Evolutionary conservation across 495 filamentous ascomycete species (phyloP).

Genomic region (Jackrogersella minutella): DNA sequence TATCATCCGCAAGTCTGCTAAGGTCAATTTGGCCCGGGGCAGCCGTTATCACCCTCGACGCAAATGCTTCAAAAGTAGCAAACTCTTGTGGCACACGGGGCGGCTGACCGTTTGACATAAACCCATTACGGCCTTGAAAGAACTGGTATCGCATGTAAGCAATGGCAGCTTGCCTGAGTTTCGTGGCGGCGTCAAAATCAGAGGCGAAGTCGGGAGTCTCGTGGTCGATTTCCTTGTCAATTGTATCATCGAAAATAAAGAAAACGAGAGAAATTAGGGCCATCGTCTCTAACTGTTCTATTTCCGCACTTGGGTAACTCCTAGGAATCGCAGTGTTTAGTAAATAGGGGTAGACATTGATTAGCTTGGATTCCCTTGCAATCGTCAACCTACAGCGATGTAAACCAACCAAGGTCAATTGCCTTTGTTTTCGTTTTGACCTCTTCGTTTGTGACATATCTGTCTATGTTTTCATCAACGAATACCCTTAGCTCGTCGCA

Average conservation of each 20-base stretch:
- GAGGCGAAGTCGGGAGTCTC: slow-evolving; percentile 4
- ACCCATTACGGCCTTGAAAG: neutral
- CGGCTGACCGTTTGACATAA: neutral
- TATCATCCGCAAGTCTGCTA: neutral
- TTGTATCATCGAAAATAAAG: slow-evolving; percentile 5
- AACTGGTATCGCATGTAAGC: neutral
- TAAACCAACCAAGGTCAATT: slow-evolving; percentile 4
- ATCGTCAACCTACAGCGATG: neutral
- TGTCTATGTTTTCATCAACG: neutral
- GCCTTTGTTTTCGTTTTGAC: neutral
- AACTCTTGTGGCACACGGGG: neutral
- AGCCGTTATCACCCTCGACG: neutral
- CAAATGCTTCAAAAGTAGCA: slow-evolving; percentile 3
- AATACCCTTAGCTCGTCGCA: slow-evolving; percentile 1
- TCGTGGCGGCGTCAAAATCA: slow-evolving; percentile 4
- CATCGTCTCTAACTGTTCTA: slow-evolving; percentile 7
- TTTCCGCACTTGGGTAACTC: neutral
- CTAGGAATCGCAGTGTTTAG: neutral
- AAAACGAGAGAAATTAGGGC: slow-evolving; percentile 1
- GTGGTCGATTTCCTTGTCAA: slow-evolving; percentile 11
- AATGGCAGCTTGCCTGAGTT: slow-evolving; percentile 1
- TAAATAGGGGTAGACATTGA: neutral
- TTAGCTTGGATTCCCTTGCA: too few species aligned
- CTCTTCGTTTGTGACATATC: slow-evolving; percentile 4
- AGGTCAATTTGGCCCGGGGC: slow-evolving; percentile 1